phyloP scores from a whole-genome alignment of 768 basidiomycete genomes.

The Phlegmacium glaucopus region DNA sequence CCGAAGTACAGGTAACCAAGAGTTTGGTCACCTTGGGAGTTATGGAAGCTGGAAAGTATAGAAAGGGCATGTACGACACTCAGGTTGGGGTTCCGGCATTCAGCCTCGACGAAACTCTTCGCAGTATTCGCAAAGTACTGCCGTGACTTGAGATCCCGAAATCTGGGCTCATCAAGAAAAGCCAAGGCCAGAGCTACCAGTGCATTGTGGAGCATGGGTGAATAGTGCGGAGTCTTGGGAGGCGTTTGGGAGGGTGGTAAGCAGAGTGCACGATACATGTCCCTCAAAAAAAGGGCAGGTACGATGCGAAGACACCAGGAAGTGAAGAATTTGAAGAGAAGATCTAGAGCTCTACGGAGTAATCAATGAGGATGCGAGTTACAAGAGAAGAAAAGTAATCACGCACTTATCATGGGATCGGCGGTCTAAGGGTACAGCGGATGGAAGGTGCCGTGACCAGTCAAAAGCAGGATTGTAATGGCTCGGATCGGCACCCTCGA shows the following conservation, averaged over 20 bases:
- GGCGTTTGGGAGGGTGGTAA: constrained; percentile 32
- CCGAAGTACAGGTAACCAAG: constrained; percentile 47
- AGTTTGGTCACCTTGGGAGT: constrained; percentile 43
- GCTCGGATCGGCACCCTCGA: constrained; percentile 35
- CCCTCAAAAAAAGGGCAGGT: constrained; percentile 45
- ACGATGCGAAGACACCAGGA: constrained; percentile 49
- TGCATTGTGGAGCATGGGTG: constrained; percentile 71
- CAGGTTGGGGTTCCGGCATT: constrained; percentile 43
- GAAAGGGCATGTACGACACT: constrained; percentile 42
- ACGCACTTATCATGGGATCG: constrained; percentile 42
- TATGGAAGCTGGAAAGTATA: constrained; percentile 42
- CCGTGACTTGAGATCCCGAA: constrained; percentile 39
- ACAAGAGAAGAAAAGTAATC: neutral
- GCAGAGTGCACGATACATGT: constrained; percentile 41
- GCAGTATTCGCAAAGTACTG: constrained; percentile 39
- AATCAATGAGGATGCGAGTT: neutral
- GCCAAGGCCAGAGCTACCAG: constrained; percentile 45
- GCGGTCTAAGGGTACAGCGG: constrained; percentile 37
- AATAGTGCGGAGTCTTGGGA: constrained; percentile 57
- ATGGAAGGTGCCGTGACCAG: constrained; percentile 47
- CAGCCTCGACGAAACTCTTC: constrained; percentile 43
- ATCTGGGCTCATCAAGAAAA: constrained; percentile 41
- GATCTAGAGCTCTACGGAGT: constrained; percentile 36
- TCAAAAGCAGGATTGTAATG: constrained; percentile 45
- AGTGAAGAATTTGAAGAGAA: constrained; percentile 45